Evolutionary conservation across 805 yeast species (phyloP), one percentile per base, ranked within the genome.

Genomic region (Candida glaebosa): DNA sequence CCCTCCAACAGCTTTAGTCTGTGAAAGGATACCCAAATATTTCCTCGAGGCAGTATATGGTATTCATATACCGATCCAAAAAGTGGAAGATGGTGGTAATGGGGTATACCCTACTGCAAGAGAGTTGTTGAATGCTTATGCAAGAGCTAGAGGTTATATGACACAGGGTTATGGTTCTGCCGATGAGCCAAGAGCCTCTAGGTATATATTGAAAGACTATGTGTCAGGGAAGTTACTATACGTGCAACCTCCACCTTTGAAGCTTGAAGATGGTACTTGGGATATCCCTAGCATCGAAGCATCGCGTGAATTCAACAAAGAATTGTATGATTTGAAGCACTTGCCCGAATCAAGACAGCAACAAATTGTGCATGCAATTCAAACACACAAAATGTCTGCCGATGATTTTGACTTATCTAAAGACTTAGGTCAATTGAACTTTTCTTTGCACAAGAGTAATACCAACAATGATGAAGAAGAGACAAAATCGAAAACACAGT

Each of bases 101-200:
- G 96, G 96, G 17, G 49, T 51, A 32, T 68, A 77, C 26, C 96
- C 97, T 25, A 87, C 96, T 3, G 85, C 97, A 0, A 82, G 86
- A 57, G 98, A 93, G 61, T 63, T 93, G 31, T 73, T 93, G 44
- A 85, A 80, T 37, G 95, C 98, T 0, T 93, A 93, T 58, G 98
- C 97, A 5, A 78, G 95, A 67, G 93, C 97, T 3, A 80, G 99
- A 66, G 99, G 99, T 54, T 93, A 80, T 61, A 90, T 88, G 95
- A 86, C 96, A 0, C 97, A 95, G 62, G 95, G 95, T 57, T 90
- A 87, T 58, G 98, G 98, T 57, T 80, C 88, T 51, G 98, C 99
- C 2, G 99, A 93, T 70, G 95, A 89, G 61, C 81, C 95, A 33
- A 78, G 99, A 63, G 96, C 99, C 10, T 82, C 96, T 32, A 77